Conservation (phyloP, 441 rosid genomes). For the Cnidoscolus chayamansa region DNA sequence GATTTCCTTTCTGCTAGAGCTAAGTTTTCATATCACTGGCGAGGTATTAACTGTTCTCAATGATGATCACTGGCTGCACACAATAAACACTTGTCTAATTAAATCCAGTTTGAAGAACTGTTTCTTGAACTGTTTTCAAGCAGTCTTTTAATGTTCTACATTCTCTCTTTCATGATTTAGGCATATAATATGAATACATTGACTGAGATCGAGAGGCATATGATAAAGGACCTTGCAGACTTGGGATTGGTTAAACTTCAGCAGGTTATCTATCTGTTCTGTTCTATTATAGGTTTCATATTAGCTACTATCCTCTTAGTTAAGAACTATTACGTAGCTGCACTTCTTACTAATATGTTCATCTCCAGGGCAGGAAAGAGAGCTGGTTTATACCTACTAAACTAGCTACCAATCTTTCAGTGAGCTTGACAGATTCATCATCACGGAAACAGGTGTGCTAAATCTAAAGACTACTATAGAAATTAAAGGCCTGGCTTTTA, state of each 20-base stretch:
- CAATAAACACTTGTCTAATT: background rate
- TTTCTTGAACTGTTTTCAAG: slow-evolving; percentile 2
- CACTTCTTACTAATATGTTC: slow-evolving; percentile 18
- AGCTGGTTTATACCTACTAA: slow-evolving; percentile 98
- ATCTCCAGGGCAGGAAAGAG: slow-evolving; percentile 83
- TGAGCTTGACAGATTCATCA: slow-evolving; percentile 87
- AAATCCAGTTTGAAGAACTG: background rate
- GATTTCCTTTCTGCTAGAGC: slow-evolving; percentile 92
- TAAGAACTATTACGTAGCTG: background rate
- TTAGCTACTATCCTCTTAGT: background rate
- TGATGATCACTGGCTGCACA: slow-evolving; percentile 11
- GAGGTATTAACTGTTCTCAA: slow-evolving; percentile 48
- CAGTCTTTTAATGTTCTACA: slow-evolving; percentile 2
- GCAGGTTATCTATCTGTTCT: slow-evolving; percentile 52
- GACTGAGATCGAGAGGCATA: slow-evolving; percentile 61
- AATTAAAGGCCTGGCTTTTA: background rate
- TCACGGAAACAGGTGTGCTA: slow-evolving; percentile 68
- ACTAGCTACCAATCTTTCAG: slow-evolving; percentile 81
- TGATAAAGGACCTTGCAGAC: slow-evolving; percentile 89
- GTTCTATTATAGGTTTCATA: slow-evolving; percentile 4
- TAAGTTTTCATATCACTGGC: slow-evolving; percentile 88
- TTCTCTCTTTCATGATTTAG: slow-evolving; percentile 35
- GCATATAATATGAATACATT: slow-evolving; percentile 81
- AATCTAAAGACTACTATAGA: background rate
- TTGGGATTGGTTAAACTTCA: slow-evolving; percentile 95